A percentile compares a stretch with the other conserved stretches of the same genome.
These are phyloP conservation scores for Cyberlindnera petersonii DNA, from an alignment of 805 yeast species.

Conservation along the genomic window DNA sequence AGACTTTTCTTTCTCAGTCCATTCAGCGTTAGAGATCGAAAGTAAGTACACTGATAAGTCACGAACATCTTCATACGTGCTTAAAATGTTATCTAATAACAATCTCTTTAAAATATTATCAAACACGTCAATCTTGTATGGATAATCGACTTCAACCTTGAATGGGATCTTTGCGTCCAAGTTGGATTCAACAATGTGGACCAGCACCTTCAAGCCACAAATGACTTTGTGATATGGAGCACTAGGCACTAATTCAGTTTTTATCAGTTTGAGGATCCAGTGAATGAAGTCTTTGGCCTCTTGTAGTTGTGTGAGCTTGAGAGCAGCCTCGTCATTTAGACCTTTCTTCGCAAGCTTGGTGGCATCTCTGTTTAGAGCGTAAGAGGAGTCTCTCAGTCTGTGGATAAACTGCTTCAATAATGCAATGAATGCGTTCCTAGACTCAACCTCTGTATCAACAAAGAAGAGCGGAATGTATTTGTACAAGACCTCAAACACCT, in stretches of 20 bases:
- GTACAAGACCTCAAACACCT: constrained; percentile 41
- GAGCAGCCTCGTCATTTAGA: constrained; percentile 33
- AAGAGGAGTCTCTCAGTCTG: constrained; percentile 66
- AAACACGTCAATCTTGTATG: constrained; percentile 45
- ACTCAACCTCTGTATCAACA: constrained; percentile 63
- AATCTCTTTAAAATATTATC: constrained; percentile 38
- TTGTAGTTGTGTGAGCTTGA: constrained; percentile 29
- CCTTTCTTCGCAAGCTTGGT: constrained; percentile 39
- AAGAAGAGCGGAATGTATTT: constrained; percentile 47
- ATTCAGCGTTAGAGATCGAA: constrained; percentile 28
- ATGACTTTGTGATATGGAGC: constrained; percentile 51
- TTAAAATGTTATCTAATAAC: constrained; percentile 58
- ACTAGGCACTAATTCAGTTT: constrained; percentile 47
- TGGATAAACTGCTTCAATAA: constrained; percentile 56
- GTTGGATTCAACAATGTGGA: constrained; percentile 48
- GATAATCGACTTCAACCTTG: constrained; percentile 45
- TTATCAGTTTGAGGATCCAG: constrained; percentile 36
- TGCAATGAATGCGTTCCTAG: constrained; percentile 62
- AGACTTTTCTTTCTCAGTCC: constrained; percentile 10
- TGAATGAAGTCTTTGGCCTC: constrained; percentile 37
- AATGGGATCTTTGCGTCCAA: constrained; percentile 44
- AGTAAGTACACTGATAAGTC: constrained; percentile 42
- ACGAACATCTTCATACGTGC: constrained; percentile 78
- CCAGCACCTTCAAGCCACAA: constrained; percentile 46
- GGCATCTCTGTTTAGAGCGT: constrained; percentile 51